Evolutionary conservation across 768 basidiomycete species (phyloP).

Genomic region (Paxillus involutus): DNA sequence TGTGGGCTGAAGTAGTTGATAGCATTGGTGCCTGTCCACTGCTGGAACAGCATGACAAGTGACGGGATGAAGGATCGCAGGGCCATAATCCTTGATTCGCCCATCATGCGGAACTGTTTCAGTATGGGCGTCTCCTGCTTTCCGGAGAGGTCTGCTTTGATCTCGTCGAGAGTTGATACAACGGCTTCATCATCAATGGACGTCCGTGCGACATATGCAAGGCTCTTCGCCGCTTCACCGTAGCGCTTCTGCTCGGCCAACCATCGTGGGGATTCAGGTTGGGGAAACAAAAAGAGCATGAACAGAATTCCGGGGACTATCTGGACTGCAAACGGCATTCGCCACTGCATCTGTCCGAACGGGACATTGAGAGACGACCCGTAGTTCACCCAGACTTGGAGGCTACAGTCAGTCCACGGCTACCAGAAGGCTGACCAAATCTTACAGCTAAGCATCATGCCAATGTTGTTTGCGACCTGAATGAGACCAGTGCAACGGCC

Average conservation of each 20-base stretch:
- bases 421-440: neutral
- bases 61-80: slow-evolving; percentile 47
- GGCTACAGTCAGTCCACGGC: slow-evolving; percentile 2
- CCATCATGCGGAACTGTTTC: slow-evolving; percentile 42
- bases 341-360: slow-evolving; percentile 47
- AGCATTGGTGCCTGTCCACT: slow-evolving; percentile 56
- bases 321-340: slow-evolving; percentile 52
- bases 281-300: slow-evolving; percentile 43
- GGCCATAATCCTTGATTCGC: slow-evolving; percentile 41
- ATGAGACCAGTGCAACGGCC: slow-evolving; percentile 50
- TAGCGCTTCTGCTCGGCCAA: slow-evolving; percentile 46
- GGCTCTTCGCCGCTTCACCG: slow-evolving; percentile 38
- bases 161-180: slow-evolving; percentile 40
- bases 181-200: slow-evolving; percentile 36
- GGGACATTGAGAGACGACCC: slow-evolving; percentile 36
- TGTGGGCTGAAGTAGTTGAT: slow-evolving; percentile 56
- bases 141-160: slow-evolving; percentile 48
- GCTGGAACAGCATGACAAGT: slow-evolving; percentile 45
- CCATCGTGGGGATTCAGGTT: slow-evolving; percentile 60
- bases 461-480: slow-evolving; percentile 31
- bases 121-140: slow-evolving; percentile 34
- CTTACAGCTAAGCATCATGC: slow-evolving; percentile 37
- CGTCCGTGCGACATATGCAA: slow-evolving; percentile 37
- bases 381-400: slow-evolving; percentile 49
- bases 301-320: slow-evolving; percentile 53